Base-by-base conservation (phyloP, 2,329 filamentous ascomycete species). In the Epicoccum sorghinum region DNA sequence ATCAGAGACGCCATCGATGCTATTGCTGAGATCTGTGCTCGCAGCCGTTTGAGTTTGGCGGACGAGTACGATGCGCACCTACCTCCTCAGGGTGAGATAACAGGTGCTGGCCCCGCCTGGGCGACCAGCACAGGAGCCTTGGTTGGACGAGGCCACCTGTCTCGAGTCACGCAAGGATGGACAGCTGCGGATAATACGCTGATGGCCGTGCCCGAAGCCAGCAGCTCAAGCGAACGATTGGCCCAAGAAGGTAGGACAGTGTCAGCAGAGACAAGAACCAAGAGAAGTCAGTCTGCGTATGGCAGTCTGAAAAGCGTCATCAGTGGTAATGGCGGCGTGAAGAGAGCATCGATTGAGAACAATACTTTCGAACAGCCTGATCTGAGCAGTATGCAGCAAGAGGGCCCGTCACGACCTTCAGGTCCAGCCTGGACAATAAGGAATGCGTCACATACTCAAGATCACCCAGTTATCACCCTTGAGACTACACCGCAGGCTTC, bases 31-130 rank as follows among this genome's bases (percentile, higher is more conserved):
- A 86, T 87, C 55, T 85, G 83, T 60, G 84, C 85, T 3, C 78
- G 83, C 55, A 87, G 83, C 69, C 81, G 80, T 60, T 74, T 86
- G 65, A 86, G 83, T 61, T 72, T 87, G 55, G 83, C 85, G 8
- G 83, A 87, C 63, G 84, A 87, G 66, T 85, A 87, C 66, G 81
- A 79, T 30, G 83, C 83, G 38, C 85, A 87, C 68, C 78, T 86
- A 32, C 84, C 85, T 22, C 85, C 85, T 0, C 75, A 85, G 49
- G 84, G 83, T 35, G 83, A 86, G 67, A 85, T 86, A 58, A 72
- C 69, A 10, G 61, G 60, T 8, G 52, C 63, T 1, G 66, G 67
- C 0, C 64, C 61, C 10, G 67, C 58, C 7, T 71, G 70, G 69
- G 65, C 55, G 42, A 55, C 60, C 47, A 70, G 66, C 43, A 68